Evolutionary conservation across 2,329 filamentous ascomycete species (phyloP).

Genomic region (Aspergillus brasiliensis): DNA sequence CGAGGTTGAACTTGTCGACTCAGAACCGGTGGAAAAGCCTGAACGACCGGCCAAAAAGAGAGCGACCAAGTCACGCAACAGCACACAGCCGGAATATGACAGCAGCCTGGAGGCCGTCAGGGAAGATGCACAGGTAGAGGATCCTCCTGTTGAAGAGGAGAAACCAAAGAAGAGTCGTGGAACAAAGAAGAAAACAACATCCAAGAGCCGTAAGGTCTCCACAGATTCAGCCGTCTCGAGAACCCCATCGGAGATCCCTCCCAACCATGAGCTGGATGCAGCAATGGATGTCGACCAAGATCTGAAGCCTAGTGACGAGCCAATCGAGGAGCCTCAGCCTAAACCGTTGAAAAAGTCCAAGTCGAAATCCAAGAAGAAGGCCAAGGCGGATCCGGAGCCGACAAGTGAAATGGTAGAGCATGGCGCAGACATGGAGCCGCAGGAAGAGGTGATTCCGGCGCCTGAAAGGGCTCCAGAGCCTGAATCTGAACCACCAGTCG

Average conservation of each 20-base stretch:
- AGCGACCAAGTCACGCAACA: slow-evolving; percentile 55
- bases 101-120: slow-evolving; percentile 43
- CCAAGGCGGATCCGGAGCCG: slow-evolving; percentile 22
- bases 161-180: slow-evolving; percentile 51
- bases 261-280: slow-evolving; percentile 68
- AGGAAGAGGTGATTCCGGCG: slow-evolving; percentile 9
- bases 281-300: slow-evolving; percentile 68
- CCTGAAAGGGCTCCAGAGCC: slow-evolving; percentile 2
- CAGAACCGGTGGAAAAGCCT: slow-evolving; percentile 24
- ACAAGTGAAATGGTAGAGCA: slow-evolving; percentile 13
- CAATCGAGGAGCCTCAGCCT: slow-evolving; percentile 25
- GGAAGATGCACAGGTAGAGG: slow-evolving; percentile 21
- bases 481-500: neutral
- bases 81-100: slow-evolving; percentile 40
- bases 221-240: slow-evolving; percentile 49
- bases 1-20: slow-evolving; percentile 18
- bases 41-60: slow-evolving; percentile 61
- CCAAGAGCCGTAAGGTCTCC: slow-evolving; percentile 55
- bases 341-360: slow-evolving; percentile 32
- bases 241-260: slow-evolving; percentile 39
- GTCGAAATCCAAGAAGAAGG: slow-evolving; percentile 33
- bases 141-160: slow-evolving; percentile 27
- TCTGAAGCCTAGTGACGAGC: slow-evolving; percentile 52
- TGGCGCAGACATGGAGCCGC: slow-evolving; percentile 12
- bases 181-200: slow-evolving; percentile 40